phyloP scores from a whole-genome alignment of 768 basidiomycete species.

The Leucocoprinus sp. region DNA sequence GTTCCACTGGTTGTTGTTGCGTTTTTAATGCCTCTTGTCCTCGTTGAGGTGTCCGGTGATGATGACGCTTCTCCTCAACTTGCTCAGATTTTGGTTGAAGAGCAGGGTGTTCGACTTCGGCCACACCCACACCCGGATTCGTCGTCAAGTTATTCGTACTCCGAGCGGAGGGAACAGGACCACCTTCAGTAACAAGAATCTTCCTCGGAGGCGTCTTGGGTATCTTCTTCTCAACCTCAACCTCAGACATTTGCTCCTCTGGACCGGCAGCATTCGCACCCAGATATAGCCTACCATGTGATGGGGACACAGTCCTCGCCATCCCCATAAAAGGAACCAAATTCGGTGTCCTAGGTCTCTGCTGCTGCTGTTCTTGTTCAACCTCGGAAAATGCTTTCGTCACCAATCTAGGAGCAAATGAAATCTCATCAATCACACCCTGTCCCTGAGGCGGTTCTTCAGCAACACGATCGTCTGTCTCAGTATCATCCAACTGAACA shows the following conservation, averaged over 20 bases:
- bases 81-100: too few relatives aligned
- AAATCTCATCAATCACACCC: conserved; percentile 1
- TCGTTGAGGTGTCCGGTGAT: background rate
- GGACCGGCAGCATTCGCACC: background rate
- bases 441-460: background rate
- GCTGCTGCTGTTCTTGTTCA: background rate
- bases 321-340: background rate
- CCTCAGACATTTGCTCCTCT: background rate
- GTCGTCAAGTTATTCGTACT: background rate
- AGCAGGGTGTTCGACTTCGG: background rate
- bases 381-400: background rate
- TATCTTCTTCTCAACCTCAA: background rate
- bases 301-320: background rate
- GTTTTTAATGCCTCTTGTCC: background rate
- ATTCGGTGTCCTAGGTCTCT: background rate
- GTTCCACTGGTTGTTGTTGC: background rate
- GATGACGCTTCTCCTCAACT: too few relatives aligned
- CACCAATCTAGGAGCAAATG: conserved; percentile 1
- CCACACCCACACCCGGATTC: too few relatives aligned
- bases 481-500: background rate
- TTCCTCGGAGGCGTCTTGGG: background rate
- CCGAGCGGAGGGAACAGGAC: background rate
- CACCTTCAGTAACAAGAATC: background rate
- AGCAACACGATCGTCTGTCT: background rate
- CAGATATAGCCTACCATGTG: background rate